phyloP scores from a whole-genome alignment of 352 stramenopile species.

The Globisporangium cederbergense region DNA sequence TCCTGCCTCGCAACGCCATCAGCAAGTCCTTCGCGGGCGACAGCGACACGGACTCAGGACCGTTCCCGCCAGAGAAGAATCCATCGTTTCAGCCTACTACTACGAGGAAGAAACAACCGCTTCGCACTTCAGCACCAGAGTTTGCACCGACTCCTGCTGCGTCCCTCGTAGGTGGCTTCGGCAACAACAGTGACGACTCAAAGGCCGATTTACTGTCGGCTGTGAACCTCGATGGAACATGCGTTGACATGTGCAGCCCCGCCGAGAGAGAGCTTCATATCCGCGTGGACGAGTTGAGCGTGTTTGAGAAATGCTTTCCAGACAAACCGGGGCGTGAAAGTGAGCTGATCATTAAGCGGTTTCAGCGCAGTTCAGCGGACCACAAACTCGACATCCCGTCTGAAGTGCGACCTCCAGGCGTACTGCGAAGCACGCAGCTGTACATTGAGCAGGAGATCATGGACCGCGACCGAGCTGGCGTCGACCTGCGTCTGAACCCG shows the following conservation, averaged over 20 bases:
- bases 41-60: conserved; percentile 14
- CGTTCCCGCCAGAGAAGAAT: conserved; percentile 5
- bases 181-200: conserved; percentile 21
- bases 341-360: conserved; percentile 84
- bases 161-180: neutral
- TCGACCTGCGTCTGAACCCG: conserved; percentile 66
- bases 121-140: conserved; percentile 14
- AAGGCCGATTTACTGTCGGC: conserved; percentile 64
- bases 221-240: conserved; percentile 69
- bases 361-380: conserved; percentile 82
- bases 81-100: conserved; percentile 13
- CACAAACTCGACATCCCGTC: conserved; percentile 83
- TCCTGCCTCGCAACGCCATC: neutral
- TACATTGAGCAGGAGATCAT: conserved; percentile 87
- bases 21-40: neutral
- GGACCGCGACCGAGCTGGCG: conserved; percentile 63
- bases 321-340: conserved; percentile 49
- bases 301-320: conserved; percentile 84
- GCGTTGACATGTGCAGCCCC: conserved; percentile 84
- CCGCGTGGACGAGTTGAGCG: conserved; percentile 79
- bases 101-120: conserved; percentile 26
- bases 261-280: conserved; percentile 81
- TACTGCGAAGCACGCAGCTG: conserved; percentile 74
- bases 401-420: conserved; percentile 73
- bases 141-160: neutral